Base-by-base conservation (phyloP, 345 rosid species). In the Dovyalis caffra region DNA sequence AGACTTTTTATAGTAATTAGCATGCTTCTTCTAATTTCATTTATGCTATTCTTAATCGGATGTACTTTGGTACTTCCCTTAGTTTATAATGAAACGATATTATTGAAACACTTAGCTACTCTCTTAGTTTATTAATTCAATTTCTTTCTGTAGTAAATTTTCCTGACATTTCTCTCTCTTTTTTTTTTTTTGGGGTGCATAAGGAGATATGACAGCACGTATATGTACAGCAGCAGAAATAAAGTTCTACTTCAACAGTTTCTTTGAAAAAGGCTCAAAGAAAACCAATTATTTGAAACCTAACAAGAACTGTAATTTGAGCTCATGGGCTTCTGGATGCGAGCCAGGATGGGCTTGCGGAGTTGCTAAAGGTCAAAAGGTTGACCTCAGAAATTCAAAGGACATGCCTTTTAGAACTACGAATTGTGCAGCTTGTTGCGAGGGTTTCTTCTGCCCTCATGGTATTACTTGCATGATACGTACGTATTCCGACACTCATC, bases 391-490 rank as follows among this genome's bases (percentile, higher is more conserved):
- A 77, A 83, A 95, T 74, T 75, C 87, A 9, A 87, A 85, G 70
- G 86, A 64, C 47, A 83, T 90, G 18, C 98, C 97, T 64, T 56
- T 37, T 21, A 86, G 98, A 79, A 83, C 86, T 66, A 70, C 69
- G 23, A 61, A 72, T 62, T 96, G 98, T 23, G 72, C 72, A 2
- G 75, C 92, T 60, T 96, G 99, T 43, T 96, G 98, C 25, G 94
- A 88, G 71, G 99, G 99, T 47, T 96, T 96, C 90, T 96, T 96
- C 84, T 96, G 98, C 78, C 99, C 99, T 75, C 93, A 88, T 28
- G 99, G 99, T 29, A 75, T 96, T 58, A 92, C 99, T 58, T 96
- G 99, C 86, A 96, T 96, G 98, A 96, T 96, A 57, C 97, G 99
- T 96, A 82, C 89, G 99, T 88, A 26, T 28, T 45, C 32, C n/a